Evolutionary conservation across 2,329 filamentous ascomycete genomes (phyloP), one percentile per base, ranked within the genome.

Genomic region (Zymoseptoria passerinii): DNA sequence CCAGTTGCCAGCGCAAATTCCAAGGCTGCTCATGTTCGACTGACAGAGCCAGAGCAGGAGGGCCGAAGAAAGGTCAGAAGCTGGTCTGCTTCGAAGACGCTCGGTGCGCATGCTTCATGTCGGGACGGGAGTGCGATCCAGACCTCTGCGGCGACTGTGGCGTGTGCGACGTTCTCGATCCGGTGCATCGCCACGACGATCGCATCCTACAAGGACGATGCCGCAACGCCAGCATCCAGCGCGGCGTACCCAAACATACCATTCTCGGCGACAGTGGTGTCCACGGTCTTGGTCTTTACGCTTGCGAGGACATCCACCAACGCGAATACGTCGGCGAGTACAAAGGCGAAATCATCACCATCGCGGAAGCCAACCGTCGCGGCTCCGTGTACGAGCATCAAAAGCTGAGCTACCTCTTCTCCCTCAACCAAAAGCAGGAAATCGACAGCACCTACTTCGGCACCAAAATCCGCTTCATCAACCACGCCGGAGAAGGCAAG

Each of bases 301-400:
- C 86, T 1, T 86, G 84, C 3, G 85, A 90, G 67, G 77, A 83
- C 56, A 84, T 90, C 60, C 76, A 76, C 3, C 79, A 81, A 60
- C 83, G 86, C 55, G 85, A 88, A n/a, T 92, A 88, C 64, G 78
- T 94, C 18, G 87, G 88, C 29, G 90, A 94, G 70, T 94, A 94
- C 70, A 84, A 84, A 1, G 90, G 90, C 52, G 90, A 94, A 70
- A 78, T 90, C 9, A 86, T 92, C 58, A 85, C 83, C 4, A 81
- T 83, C 48, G 80, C 84, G 52, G 88, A 92, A 70, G 84, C 83
- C 3, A 83, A 89, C 23, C 81, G 88, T 3, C 80, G 88, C 44
- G 85, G 86, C 72, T 85, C 85, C 57, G 81, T 87, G 56, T 81
- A 85, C 62, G 79, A 82, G 57, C 74, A 79, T 50, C 81, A 82